Percentiles rank a stretch among this genome's conserved stretches.
These are phyloP conservation scores for Paecilomyces niveus DNA, from an alignment of 2,329 filamentous ascomycete species.

Conservation along the genomic window DNA sequence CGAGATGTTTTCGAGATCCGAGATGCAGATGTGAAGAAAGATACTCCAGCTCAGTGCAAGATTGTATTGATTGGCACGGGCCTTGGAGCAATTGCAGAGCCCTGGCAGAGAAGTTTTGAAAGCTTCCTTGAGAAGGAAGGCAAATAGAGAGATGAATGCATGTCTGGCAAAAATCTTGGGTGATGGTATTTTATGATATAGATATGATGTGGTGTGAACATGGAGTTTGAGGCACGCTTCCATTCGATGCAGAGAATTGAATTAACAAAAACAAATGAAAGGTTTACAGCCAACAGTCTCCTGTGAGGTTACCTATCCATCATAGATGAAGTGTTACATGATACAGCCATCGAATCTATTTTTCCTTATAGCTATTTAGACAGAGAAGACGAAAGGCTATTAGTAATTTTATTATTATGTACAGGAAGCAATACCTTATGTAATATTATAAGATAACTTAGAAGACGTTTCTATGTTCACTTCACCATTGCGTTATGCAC, in stretches of 20 bases:
- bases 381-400: no score
- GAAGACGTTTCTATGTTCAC: neutral
- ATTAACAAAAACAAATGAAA: neutral
- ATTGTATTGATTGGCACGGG: constrained; percentile 43
- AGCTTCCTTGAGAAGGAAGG: constrained; percentile 14
- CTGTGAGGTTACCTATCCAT: neutral
- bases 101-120: constrained; percentile 31
- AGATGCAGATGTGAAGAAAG: constrained; percentile 42
- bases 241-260: neutral
- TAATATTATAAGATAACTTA: neutral
- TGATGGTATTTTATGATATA: neutral
- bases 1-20: constrained; percentile 89
- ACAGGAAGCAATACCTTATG: neutral
- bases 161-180: neutral
- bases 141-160: neutral
- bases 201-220: neutral
- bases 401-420: neutral
- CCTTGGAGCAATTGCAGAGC: constrained; percentile 23
- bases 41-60: constrained; percentile 27
- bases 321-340: neutral
- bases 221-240: neutral
- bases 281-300: neutral
- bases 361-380: neutral
- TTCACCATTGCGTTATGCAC: neutral
- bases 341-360: neutral